Percentiles rank a stretch among this genome's conserved stretches.
phyloP scores from a whole-genome alignment of 768 basidiomycete species.

The Naematelia aurantialba region DNA sequence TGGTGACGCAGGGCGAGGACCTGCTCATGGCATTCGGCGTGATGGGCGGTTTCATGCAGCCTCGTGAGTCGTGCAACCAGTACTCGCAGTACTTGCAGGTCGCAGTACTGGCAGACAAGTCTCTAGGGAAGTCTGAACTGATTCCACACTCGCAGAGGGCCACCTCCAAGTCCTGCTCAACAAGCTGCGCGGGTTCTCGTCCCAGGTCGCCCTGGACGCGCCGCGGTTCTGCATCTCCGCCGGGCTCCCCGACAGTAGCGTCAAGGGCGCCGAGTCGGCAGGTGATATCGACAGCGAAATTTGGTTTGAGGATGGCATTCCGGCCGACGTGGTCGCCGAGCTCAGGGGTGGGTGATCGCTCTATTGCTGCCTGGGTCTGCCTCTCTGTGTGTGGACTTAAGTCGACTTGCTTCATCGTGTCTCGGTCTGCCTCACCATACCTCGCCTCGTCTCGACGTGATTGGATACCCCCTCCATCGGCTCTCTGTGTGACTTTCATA shows the following conservation, averaged over 20 bases:
- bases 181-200: constrained; percentile 77
- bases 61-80: constrained; percentile 54
- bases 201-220: constrained; percentile 86
- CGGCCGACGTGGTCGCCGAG: constrained; percentile 60
- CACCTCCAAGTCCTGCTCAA: constrained; percentile 93
- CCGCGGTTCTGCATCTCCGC: constrained; percentile 95
- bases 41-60: constrained; percentile 66
- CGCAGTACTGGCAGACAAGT: too few relatives aligned
- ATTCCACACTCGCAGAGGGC: too few relatives aligned
- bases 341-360: constrained; percentile 63
- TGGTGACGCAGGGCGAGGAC: constrained; percentile 38
- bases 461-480: too few relatives aligned
- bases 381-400: too few relatives aligned
- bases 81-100: too few relatives aligned
- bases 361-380: background rate
- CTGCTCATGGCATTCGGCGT: constrained; percentile 57
- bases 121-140: too few relatives aligned
- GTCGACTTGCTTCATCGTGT: too few relatives aligned
- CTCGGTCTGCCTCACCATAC: too few relatives aligned
- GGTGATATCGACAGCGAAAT: constrained; percentile 77
- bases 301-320: constrained; percentile 81
- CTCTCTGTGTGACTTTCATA: too few relatives aligned
- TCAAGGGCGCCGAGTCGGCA: constrained; percentile 53
- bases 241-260: constrained; percentile 63
- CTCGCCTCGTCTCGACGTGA: too few relatives aligned